Evolutionary conservation across 2,329 filamentous ascomycete species (phyloP).

Genomic region (Tympanopsis confertula): DNA sequence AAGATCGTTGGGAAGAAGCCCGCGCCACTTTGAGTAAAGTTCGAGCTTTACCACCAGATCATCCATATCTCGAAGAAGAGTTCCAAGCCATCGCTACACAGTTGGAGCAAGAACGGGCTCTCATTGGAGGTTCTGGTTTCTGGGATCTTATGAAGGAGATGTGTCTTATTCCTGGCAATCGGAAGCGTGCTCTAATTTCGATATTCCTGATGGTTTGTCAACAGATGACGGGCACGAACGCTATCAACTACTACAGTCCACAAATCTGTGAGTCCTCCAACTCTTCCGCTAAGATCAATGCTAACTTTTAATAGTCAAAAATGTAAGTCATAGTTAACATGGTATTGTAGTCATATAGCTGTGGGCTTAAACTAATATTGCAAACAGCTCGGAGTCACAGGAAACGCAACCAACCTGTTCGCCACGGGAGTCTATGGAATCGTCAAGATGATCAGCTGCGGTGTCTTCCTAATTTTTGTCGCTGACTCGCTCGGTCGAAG

Average conservation of each 20-base stretch:
- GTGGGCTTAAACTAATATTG: constrained; percentile 8
- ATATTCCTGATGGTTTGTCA: constrained; percentile 57
- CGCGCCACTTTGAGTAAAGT: constrained; percentile 39
- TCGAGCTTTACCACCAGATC: constrained; percentile 36
- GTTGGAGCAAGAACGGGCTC: constrained; percentile 48
- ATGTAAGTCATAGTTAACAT: constrained; percentile 3
- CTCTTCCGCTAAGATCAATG: constrained; percentile 30
- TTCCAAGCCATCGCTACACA: constrained; percentile 48
- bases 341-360: background rate
- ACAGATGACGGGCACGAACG: constrained; percentile 52
- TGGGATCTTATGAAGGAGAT: constrained; percentile 54
- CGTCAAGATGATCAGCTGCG: constrained; percentile 47
- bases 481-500: constrained; percentile 48
- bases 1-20: constrained; percentile 53
- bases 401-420: constrained; percentile 40
- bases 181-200: constrained; percentile 52
- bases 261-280: constrained; percentile 35
- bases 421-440: constrained; percentile 53
- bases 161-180: constrained; percentile 46
- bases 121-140: constrained; percentile 37
- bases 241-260: constrained; percentile 27
- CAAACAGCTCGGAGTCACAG: constrained; percentile 21
- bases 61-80: constrained; percentile 45
- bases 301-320: too few relatives aligned
- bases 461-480: constrained; percentile 43